Evolutionary conservation across 768 basidiomycete genomes (phyloP), one percentile per base, ranked within the genome.

Genomic region (Tulasnella sp.): DNA sequence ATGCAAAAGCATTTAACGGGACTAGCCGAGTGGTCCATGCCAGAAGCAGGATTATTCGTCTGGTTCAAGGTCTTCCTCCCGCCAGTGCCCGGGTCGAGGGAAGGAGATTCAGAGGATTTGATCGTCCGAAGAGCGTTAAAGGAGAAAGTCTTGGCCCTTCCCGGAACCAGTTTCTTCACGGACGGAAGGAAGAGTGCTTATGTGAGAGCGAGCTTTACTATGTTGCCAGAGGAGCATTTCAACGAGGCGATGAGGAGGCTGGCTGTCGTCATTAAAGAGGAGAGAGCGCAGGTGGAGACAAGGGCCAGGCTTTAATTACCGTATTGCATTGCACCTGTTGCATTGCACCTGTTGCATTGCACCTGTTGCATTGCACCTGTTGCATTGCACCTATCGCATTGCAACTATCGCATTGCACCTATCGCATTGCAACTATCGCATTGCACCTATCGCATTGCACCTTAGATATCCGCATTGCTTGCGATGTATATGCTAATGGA

Each of bases 1-100:
- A 90, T 95, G 86, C 86, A 88, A 82, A 89, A 88, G 82, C 89
- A 97, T 83, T 88, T 98, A n/a, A 42, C 20, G 11, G 94, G 90
- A 2, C 85, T 96, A 46, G 94, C 90, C 23, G 89, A 91, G 83
- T 92, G 91, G 91, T 85, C 83, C 75, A 83, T 86, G 0, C 93
- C 93, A 11, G 90, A 91, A 81, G 90, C 92, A 26, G 93, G 93
- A 79, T 93, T 96, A 93, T 96, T 97, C 86, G 90, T 94, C 83
- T 96, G 93, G 92, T 91, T 93, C 84, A 92, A 90, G 83, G 86
- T 93, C 71, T 83, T 90, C 18, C 84, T 81, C 73, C 55, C 57
- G 7, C 81, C 82, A 61, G 81, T 81, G 77, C 29, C 35, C 9
- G 37, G n/a, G 15, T 77, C 76, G 26, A 13, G 5, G 4, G 82